Percentiles rank a stretch among this genome's conserved stretches.
Evolutionary conservation across 1,139 yeast genomes (phyloP).

Genomic region (Zhuliangozyma blackwelliae): DNA sequence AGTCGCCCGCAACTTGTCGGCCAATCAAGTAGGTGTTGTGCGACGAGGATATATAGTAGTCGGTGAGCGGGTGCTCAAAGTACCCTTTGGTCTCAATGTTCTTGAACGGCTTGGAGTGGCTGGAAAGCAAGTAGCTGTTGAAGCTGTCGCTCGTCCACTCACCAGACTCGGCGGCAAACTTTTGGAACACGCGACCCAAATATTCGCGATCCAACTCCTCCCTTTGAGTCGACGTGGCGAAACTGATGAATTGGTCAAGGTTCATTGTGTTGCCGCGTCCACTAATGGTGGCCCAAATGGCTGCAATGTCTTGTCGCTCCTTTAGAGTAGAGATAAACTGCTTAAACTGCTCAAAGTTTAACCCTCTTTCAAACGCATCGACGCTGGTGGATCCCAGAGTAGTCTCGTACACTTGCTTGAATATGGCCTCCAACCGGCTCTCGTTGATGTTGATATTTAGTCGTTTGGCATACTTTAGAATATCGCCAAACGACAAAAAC

Average conservation of each 20-base stretch:
- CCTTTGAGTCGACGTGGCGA: conserved; percentile 48
- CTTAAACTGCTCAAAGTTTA: conserved; percentile 71
- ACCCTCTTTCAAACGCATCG: conserved; percentile 13
- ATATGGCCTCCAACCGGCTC: conserved; percentile 29
- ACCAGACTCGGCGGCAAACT: conserved; percentile 31
- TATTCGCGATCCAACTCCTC: conserved; percentile 34
- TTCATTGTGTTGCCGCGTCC: conserved; percentile 36
- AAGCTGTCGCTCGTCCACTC: conserved; percentile 48
- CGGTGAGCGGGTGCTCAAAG: conserved; percentile 67
- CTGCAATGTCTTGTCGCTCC: conserved; percentile 27
- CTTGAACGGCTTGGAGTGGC: conserved; percentile 33
- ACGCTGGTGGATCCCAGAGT: conserved; percentile 4
- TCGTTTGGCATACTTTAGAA: conserved; percentile 58
- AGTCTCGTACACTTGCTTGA: conserved; percentile 43
- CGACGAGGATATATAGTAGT: conserved; percentile 86
- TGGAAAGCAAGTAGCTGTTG: conserved; percentile 48
- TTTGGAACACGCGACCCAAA: conserved; percentile 37
- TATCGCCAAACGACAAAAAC: conserved; percentile 61
- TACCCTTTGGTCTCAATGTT: conserved; percentile 30
- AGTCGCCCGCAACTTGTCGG: conserved; percentile 85
- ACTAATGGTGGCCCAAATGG: conserved; percentile 22
- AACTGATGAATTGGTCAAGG: conserved; percentile 38
- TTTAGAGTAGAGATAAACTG: conserved; percentile 54
- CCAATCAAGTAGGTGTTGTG: conserved; percentile 92
- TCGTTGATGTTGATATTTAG: conserved; percentile 59